Conservation (phyloP, 768 basidiomycete genomes). For the Russula brevipes region DNA sequence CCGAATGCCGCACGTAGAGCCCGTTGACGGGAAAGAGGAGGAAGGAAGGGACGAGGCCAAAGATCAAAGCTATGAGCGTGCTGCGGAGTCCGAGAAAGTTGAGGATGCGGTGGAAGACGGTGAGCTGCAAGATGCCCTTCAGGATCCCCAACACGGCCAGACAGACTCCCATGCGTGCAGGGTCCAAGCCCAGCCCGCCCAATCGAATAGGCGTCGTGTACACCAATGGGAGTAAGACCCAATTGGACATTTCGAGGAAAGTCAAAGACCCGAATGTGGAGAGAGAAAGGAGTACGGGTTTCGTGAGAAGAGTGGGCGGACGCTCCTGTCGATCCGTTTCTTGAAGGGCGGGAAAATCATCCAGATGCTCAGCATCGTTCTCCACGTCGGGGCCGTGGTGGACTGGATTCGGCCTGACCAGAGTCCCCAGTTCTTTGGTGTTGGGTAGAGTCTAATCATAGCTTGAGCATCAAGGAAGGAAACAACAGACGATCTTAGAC, state of each 20-base stretch:
- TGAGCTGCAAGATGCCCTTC: not conserved
- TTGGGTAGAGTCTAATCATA: conserved; percentile 27
- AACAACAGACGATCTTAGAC: conserved; percentile 32
- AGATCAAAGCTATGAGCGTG: not conserved
- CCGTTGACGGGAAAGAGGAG: not conserved
- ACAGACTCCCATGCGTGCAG: not conserved
- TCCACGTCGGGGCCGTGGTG: not conserved
- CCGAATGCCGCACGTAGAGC: not conserved
- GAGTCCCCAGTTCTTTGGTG: conserved; percentile 26
- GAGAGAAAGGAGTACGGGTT: not conserved
- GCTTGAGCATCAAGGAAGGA: conserved; percentile 30
- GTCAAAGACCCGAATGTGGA: not conserved
- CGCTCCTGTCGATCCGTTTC: not conserved
- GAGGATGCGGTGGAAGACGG: not conserved
- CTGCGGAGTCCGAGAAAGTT: not conserved
- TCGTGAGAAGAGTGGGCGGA: not conserved
- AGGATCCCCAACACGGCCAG: not conserved
- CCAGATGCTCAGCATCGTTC: not conserved
- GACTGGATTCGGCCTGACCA: too few species aligned
- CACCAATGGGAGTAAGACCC: not conserved
- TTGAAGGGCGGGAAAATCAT: too few species aligned
- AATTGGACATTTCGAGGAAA: not conserved
- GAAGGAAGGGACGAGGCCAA: not conserved
- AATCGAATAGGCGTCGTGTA: not conserved
- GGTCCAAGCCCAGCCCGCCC: not conserved